Conservation (phyloP, 2,329 filamentous ascomycete genomes). For the Pseudogymnoascus sp. region DNA sequence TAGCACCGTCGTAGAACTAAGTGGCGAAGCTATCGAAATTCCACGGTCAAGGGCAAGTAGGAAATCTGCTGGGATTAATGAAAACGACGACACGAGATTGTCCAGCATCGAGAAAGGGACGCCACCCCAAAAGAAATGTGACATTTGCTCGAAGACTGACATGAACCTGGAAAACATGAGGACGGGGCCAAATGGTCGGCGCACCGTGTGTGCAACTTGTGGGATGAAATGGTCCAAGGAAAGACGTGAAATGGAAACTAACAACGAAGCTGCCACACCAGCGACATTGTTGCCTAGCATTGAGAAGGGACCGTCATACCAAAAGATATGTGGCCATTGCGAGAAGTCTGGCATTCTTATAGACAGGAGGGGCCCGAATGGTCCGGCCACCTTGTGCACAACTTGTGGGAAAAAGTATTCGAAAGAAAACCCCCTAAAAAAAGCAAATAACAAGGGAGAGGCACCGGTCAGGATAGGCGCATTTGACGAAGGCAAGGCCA, state of each 20-base stretch:
- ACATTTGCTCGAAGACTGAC: neutral
- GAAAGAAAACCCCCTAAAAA: neutral
- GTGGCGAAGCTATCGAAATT: neutral
- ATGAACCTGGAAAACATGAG: neutral
- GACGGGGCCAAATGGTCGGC: neutral
- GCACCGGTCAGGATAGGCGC: neutral
- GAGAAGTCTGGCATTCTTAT: neutral
- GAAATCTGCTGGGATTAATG: neutral
- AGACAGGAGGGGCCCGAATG: neutral
- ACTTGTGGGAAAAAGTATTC: neutral
- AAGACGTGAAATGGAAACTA: neutral
- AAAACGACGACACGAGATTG: neutral
- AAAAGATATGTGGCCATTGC: neutral
- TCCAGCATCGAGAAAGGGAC: neutral
- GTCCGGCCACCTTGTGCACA: neutral
- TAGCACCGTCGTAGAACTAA: neutral
- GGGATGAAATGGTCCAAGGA: neutral
- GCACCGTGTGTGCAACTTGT: neutral
- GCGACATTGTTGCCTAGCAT: neutral
- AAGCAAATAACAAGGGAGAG: neutral
- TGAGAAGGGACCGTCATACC: neutral
- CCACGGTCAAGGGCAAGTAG: neutral
- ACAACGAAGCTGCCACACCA: neutral
- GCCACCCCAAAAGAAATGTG: neutral
- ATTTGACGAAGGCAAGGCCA: neutral